Percentiles rank a stretch among this genome's conserved stretches.
Conservation (phyloP, 139 green algal species). For the Chlamydomonas applanata region DNA sequence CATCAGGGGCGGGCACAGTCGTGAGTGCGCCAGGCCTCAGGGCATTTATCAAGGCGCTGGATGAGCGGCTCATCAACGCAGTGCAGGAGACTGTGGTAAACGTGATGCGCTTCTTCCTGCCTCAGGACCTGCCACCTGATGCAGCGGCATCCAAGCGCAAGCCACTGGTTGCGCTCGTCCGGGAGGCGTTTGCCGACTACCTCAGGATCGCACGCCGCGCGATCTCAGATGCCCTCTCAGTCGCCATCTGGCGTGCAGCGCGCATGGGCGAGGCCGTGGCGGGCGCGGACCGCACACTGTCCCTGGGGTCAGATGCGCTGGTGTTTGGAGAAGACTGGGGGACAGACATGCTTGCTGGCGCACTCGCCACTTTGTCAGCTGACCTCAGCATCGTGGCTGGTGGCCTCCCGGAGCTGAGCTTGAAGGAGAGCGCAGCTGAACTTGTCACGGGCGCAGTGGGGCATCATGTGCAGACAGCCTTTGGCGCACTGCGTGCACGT, state of each 20-base stretch:
- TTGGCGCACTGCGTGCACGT: conserved; percentile 33
- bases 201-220: conserved; percentile 34
- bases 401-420: conserved; percentile 67
- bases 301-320: not conserved
- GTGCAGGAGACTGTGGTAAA: conserved; percentile 58
- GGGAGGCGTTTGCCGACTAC: conserved; percentile 46
- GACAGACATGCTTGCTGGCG: conserved; percentile 33
- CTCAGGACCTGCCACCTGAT: conserved; percentile 7
- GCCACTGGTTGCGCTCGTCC: conserved; percentile 38
- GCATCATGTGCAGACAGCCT: conserved; percentile 55
- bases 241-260: not conserved
- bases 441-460: conserved; percentile 37
- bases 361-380: conserved; percentile 56
- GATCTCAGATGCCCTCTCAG: not conserved
- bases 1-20: not conserved
- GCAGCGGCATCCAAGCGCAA: conserved; percentile 27
- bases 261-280: not conserved
- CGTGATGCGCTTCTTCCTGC: conserved; percentile 52
- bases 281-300: not conserved
- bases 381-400: conserved; percentile 59
- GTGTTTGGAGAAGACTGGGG: conserved; percentile 59
- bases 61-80: conserved; percentile 51
- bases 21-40: conserved; percentile 4
- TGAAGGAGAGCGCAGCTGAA: conserved; percentile 53
- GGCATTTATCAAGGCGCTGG: conserved; percentile 31